phyloP scores from a whole-genome alignment of 2,329 filamentous ascomycete genomes.

The Penicillium palitans region DNA sequence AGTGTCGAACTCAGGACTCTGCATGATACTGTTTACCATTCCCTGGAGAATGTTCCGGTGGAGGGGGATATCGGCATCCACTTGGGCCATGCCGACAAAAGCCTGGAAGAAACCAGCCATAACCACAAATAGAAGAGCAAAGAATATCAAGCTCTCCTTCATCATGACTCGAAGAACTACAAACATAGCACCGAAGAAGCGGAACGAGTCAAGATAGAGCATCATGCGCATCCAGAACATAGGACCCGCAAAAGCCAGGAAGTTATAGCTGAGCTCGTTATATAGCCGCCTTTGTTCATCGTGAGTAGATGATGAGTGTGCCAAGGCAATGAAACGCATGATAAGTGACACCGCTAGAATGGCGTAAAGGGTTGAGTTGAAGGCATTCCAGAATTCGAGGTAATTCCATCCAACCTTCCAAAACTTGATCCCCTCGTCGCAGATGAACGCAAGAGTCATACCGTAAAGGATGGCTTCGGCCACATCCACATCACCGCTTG shows the following conservation, averaged over 20 bases:
- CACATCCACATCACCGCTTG: slow-evolving; percentile 75
- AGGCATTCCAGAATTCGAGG: slow-evolving; percentile 94
- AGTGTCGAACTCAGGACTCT: slow-evolving; percentile 82
- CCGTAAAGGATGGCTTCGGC: slow-evolving; percentile 83
- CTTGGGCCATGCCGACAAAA: slow-evolving; percentile 86
- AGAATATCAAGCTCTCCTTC: slow-evolving; percentile 94
- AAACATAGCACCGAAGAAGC: slow-evolving; percentile 97
- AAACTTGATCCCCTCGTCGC: slow-evolving; percentile 82
- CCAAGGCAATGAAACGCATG: slow-evolving; percentile 74
- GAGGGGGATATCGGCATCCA: slow-evolving; percentile 65
- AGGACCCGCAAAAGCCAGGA: slow-evolving; percentile 86
- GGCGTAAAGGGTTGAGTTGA: slow-evolving; percentile 81
- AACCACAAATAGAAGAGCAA: slow-evolving; percentile 81
- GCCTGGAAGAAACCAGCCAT: slow-evolving; percentile 81
- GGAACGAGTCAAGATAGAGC: slow-evolving; percentile 87
- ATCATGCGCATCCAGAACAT: slow-evolving; percentile 96
- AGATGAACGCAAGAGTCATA: slow-evolving; percentile 88
- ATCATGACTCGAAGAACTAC: slow-evolving; percentile 95
- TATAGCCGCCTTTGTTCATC: slow-evolving; percentile 58
- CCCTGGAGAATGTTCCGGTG: slow-evolving; percentile 51
- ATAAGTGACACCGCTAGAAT: slow-evolving; percentile 77
- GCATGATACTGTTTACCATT: slow-evolving; percentile 85
- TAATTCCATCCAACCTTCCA: slow-evolving; percentile 94
- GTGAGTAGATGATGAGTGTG: slow-evolving; percentile 55
- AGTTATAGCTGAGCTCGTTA: slow-evolving; percentile 87